phyloP scores from a whole-genome alignment of 345 rosid species.

The Boechera retrofracta region DNA sequence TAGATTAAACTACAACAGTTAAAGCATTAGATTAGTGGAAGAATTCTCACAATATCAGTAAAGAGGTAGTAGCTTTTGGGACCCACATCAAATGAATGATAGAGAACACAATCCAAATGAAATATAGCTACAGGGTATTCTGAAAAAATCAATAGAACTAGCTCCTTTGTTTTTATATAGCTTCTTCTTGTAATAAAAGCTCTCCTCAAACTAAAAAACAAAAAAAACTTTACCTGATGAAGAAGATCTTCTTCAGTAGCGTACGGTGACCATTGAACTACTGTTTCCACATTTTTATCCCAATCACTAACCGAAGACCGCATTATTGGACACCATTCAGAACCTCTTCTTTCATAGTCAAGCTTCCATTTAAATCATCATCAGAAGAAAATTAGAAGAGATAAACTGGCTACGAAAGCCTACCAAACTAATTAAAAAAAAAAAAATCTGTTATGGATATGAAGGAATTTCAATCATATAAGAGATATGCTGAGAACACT shows the following conservation, averaged over 20 bases:
- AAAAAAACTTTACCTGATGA: constrained; percentile 61
- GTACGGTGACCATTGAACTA: constrained; percentile 84
- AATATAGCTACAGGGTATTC: neutral
- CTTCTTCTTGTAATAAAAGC: neutral
- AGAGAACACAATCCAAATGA: constrained; percentile 20
- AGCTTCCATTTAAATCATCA: constrained; percentile 61
- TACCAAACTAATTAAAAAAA: neutral
- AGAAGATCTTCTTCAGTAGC: constrained; percentile 74
- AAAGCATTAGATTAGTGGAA: constrained; percentile 17
- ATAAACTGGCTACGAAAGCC: constrained; percentile 7
- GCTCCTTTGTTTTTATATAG: neutral
- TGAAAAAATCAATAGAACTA: neutral
- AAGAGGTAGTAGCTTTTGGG: neutral
- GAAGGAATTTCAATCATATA: neutral
- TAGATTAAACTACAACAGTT: constrained; percentile 62
- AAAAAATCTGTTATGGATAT: neutral
- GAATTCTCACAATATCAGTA: neutral
- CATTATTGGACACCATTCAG: constrained; percentile 62
- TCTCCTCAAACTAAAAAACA: neutral
- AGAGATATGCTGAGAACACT: constrained; percentile 2
- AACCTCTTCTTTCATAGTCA: constrained; percentile 65
- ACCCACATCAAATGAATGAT: constrained; percentile 10
- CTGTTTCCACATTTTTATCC: constrained; percentile 71
- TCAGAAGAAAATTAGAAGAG: constrained; percentile 29
- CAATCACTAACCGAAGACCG: constrained; percentile 66